Percentiles rank a stretch among this genome's conserved stretches.
phyloP scores from a whole-genome alignment of 1,284 basidiomycete genomes.

The Kwoniella shivajii region DNA sequence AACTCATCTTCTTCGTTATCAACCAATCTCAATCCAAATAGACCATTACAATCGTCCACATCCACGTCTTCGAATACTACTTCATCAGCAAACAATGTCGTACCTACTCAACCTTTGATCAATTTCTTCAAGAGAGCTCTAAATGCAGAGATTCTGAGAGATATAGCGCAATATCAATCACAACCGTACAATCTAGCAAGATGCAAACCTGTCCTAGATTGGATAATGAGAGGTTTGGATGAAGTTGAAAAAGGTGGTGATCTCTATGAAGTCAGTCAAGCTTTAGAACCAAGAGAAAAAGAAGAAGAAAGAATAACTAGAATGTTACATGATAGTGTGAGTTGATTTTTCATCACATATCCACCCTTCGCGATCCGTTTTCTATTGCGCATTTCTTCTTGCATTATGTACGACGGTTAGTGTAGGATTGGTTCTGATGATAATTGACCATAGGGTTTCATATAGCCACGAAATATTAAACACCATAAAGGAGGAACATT shows the following conservation, averaged over 20 bases:
- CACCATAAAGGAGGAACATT: too few species aligned
- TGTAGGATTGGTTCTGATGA: not conserved
- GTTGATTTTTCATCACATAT: conserved; percentile 6
- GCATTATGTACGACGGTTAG: not conserved
- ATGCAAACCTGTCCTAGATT: conserved; percentile 70
- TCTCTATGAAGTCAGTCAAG: conserved; percentile 82
- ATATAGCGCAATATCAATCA: conserved; percentile 94
- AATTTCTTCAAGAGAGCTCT: conserved; percentile 96
- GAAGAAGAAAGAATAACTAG: conserved; percentile 59
- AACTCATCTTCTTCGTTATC: conserved; percentile 26
- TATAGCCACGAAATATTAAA: not conserved
- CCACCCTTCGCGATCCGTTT: not conserved
- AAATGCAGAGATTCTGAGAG: conserved; percentile 90
- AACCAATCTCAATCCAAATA: conserved; percentile 8
- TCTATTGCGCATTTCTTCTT: not conserved
- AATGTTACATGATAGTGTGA: conserved; percentile 48
- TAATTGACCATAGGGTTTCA: conserved; percentile 8
- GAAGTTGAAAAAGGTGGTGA: conserved; percentile 69
- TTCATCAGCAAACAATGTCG: not conserved
- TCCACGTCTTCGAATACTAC: conserved; percentile 9
- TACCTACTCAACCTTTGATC: conserved; percentile 61
- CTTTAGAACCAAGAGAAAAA: conserved; percentile 86
- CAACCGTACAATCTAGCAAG: conserved; percentile 82
- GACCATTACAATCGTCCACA: conserved; percentile 8
- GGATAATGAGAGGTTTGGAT: conserved; percentile 74